These are phyloP conservation scores for Persicaria maculosa DNA, from an alignment of 148 eudicot genomes.

Conservation along the genomic window DNA sequence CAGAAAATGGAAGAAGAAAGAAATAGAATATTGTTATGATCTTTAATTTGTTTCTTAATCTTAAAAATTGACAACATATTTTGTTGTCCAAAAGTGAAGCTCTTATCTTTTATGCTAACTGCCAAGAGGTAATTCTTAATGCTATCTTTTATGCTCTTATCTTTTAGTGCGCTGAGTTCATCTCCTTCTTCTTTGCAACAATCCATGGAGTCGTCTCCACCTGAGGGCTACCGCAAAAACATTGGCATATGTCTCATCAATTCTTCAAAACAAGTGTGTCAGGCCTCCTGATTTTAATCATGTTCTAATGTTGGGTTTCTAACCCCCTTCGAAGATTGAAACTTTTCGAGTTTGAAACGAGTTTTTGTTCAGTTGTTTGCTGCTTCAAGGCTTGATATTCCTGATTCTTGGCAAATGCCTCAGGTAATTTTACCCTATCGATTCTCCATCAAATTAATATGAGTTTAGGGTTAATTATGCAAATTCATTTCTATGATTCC, in stretches of 20 bases:
- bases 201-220: slow-evolving; percentile 64
- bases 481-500: background rate
- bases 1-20: too few relatives aligned
- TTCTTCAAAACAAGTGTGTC: slow-evolving; percentile 53
- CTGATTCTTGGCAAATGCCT: slow-evolving; percentile 94
- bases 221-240: slow-evolving; percentile 67
- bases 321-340: background rate
- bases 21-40: too few relatives aligned
- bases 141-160: too few relatives aligned
- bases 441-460: background rate
- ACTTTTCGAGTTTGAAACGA: background rate
- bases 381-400: slow-evolving; percentile 89
- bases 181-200: slow-evolving; percentile 22
- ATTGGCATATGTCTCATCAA: slow-evolving; percentile 89
- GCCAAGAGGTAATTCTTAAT: too few relatives aligned
- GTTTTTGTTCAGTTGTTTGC: slow-evolving; percentile 49
- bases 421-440: slow-evolving; percentile 39
- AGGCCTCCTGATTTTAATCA: background rate
- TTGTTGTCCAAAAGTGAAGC: too few relatives aligned
- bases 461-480: background rate
- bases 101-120: too few relatives aligned
- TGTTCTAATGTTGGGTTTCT: too few relatives aligned
- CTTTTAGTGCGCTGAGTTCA: slow-evolving; percentile 1
- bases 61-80: too few relatives aligned
- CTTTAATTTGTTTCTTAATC: too few relatives aligned